These are phyloP conservation scores for Metschnikowia colocasiae DNA, from an alignment of 805 yeast species.

Conservation along the genomic window DNA sequence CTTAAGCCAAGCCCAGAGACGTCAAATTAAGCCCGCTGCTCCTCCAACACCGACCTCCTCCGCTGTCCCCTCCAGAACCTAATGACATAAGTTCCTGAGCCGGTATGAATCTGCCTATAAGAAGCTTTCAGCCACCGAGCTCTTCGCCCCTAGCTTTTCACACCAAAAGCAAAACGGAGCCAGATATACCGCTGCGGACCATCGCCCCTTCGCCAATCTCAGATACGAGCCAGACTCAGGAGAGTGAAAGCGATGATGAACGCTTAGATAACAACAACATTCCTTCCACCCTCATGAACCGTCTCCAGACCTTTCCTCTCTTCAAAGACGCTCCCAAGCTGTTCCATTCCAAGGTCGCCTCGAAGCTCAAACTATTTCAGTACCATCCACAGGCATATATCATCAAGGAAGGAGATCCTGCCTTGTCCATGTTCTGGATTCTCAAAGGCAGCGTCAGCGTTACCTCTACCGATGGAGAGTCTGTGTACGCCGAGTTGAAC, in stretches of 20 bases:
- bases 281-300: slow-evolving; percentile 55
- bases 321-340: slow-evolving; percentile 64
- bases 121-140: slow-evolving; percentile 18
- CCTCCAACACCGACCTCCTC: background rate
- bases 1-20: background rate
- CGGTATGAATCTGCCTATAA: slow-evolving; percentile 10
- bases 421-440: slow-evolving; percentile 78
- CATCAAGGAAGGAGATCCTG: slow-evolving; percentile 67
- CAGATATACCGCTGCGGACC: background rate
- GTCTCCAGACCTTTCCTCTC: slow-evolving; percentile 57
- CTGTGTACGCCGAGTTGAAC: slow-evolving; percentile 63
- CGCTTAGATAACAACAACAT: slow-evolving; percentile 11
- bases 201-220: slow-evolving; percentile 5
- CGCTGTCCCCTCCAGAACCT: background rate
- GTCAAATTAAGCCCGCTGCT: background rate
- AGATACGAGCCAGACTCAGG: slow-evolving; percentile 1
- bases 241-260: slow-evolving; percentile 11
- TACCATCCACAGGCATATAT: slow-evolving; percentile 67
- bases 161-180: background rate
- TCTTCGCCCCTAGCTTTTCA: slow-evolving; percentile 18
- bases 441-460: slow-evolving; percentile 73
- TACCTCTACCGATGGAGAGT: slow-evolving; percentile 73
- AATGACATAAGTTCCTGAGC: background rate
- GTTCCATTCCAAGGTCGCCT: slow-evolving; percentile 57
- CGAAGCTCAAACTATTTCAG: slow-evolving; percentile 55